These are phyloP conservation scores for Lactifluus subvellereus DNA, from an alignment of 768 basidiomycete genomes.

Conservation along the genomic window DNA sequence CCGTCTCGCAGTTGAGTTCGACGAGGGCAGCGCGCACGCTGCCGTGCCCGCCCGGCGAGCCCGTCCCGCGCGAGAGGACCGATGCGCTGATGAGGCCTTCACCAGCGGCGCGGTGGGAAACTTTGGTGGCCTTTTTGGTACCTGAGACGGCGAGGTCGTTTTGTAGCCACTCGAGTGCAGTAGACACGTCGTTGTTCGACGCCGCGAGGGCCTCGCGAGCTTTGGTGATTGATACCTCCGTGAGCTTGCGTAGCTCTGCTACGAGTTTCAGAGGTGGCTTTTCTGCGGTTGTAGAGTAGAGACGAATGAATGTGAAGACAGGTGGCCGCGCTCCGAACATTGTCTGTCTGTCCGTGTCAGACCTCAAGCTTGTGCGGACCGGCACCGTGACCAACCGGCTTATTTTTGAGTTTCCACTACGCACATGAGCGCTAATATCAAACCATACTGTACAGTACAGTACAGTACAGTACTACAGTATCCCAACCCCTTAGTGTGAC, in stretches of 20 bases:
- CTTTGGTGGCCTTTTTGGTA: constrained; percentile 75
- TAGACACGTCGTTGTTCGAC: constrained; percentile 64
- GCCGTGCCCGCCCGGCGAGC: constrained; percentile 34
- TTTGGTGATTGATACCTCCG: constrained; percentile 77
- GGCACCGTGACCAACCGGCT: too few relatives aligned
- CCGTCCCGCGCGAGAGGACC: constrained; percentile 59
- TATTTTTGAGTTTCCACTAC: too few relatives aligned
- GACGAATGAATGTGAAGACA: constrained; percentile 27
- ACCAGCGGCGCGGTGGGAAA: constrained; percentile 64
- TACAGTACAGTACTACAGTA: too few relatives aligned
- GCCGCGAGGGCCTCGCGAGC: constrained; percentile 82
- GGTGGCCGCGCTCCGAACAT: constrained; percentile 12
- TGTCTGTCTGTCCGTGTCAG: constrained; percentile 29
- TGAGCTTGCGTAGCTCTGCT: constrained; percentile 77
- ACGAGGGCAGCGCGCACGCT: constrained; percentile 77
- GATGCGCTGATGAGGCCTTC: constrained; percentile 80
- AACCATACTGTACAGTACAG: too few relatives aligned
- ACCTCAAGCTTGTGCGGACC: too few relatives aligned
- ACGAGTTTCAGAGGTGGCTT: constrained; percentile 74
- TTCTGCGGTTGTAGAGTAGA: constrained; percentile 47
- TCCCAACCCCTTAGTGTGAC: too few relatives aligned
- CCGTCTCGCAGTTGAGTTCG: constrained; percentile 94
- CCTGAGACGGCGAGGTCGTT: constrained; percentile 67
- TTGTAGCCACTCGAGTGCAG: constrained; percentile 76
- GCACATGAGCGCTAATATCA: too few relatives aligned